Evolutionary conservation across 225 moss, liverwort and hornwort species (phyloP), one percentile per base, ranked within the genome.

Genomic region (Anthoceros angustus): DNA sequence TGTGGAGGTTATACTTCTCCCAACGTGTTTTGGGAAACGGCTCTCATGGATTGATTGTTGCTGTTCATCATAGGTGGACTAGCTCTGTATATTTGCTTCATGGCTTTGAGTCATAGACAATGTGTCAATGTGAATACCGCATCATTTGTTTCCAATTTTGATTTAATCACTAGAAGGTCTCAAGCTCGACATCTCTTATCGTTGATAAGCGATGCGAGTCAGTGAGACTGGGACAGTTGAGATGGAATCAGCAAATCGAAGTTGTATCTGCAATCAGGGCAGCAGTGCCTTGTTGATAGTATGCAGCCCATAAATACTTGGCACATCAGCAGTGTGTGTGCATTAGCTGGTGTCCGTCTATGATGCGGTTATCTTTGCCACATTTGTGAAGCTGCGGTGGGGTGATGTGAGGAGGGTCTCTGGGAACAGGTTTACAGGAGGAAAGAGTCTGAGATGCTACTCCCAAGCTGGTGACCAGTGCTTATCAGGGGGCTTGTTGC

Each of bases 101-200:
- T 55, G 55, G 55, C 55, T 55, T 55, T 55, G 55, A 55, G 55
- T 55, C 55, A 55, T 55, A 55, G 55, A 55, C 55, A 55, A 32
- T 55, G 55, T 55, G 55, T 55, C 55, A 55, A 55, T 55, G 55
- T 55, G 55, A 55, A 55, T 55, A 55, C 55, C 55, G 23, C 18
- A 55, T 18, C 55, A 55, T 55, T 55, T 55, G 55, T 55, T 55
- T 55, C 55, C 55, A 55, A 55, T 55, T 55, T 55, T 55, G 55
- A 55, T 55, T 23, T 55, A 55, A 23, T 55, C 55, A 55, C 10
- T 55, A 23, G n/a, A 55, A 55, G 55, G 55, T 7, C 55, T 55
- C 8, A 55, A 55, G 23, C 55, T 55, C n/a, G 18, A 4, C 23
- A 55, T 55, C 7, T 55, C 46, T 48, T 2, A 20, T 15, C 23